A percentile compares a stretch with the other conserved stretches of the same genome.
phyloP scores from a whole-genome alignment of 2,329 filamentous ascomycete genomes.

The Neonectria magnoliae region DNA sequence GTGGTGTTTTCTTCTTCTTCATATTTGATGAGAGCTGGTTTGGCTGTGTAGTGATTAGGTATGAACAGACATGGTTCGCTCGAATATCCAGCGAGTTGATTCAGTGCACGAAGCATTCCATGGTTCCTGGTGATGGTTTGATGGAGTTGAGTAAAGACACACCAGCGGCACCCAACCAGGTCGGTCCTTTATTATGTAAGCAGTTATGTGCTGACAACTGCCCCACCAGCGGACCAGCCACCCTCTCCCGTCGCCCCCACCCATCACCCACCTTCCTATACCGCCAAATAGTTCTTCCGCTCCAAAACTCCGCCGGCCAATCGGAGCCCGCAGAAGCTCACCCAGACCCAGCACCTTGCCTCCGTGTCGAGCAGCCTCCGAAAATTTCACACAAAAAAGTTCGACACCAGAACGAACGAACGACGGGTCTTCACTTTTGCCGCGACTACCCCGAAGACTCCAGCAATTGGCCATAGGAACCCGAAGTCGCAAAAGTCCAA shows the following conservation, averaged over 20 bases:
- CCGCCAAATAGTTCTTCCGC: conserved; percentile 38
- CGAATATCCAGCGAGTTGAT: background rate
- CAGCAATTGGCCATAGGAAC: conserved; percentile 18
- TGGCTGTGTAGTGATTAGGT: background rate
- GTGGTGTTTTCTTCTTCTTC: background rate
- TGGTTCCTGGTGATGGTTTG: background rate
- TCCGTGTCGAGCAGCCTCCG: conserved; percentile 18
- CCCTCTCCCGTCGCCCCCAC: background rate
- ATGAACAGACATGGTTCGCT: background rate
- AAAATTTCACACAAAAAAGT: conserved; percentile 48
- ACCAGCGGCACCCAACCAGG: no score
- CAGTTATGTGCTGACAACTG: background rate
- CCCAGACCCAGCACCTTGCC: conserved; percentile 23
- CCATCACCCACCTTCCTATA: background rate
- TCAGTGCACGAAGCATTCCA: background rate
- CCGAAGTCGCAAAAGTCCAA: background rate
- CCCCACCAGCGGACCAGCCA: conserved; percentile 5
- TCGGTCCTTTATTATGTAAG: background rate
- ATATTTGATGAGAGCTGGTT: background rate
- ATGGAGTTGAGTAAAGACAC: background rate
- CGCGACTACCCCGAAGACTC: conserved; percentile 12
- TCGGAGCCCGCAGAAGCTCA: conserved; percentile 35
- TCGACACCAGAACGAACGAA: conserved; percentile 20
- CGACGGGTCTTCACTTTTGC: conserved; percentile 14
- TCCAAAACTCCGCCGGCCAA: conserved; percentile 23